A percentile compares a stretch with the other conserved stretches of the same genome.
These are phyloP conservation scores for Thelephora ganbajun DNA, from an alignment of 768 basidiomycete species.

Conservation along the genomic window DNA sequence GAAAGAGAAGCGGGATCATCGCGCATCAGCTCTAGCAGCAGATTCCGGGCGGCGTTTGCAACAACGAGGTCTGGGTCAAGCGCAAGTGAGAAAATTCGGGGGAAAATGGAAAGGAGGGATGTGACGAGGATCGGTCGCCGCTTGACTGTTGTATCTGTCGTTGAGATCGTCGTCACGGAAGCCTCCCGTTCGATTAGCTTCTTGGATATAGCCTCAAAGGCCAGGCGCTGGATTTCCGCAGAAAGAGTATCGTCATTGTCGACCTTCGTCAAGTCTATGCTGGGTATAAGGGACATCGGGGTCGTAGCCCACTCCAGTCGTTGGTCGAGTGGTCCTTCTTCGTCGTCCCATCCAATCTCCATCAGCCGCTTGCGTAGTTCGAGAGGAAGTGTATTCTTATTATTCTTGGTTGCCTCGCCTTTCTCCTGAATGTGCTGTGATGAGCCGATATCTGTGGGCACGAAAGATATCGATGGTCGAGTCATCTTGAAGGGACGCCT, in stretches of 20 bases:
- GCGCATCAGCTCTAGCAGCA: slow-evolving; percentile 53
- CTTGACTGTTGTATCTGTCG: slow-evolving; percentile 25
- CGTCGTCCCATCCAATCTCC: slow-evolving; percentile 65
- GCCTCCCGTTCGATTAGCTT: slow-evolving; percentile 8
- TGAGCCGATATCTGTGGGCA: slow-evolving; percentile 64
- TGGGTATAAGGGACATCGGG: slow-evolving; percentile 53
- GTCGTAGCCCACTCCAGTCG: slow-evolving; percentile 44
- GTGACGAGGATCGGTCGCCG: slow-evolving; percentile 57
- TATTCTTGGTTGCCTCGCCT: slow-evolving; percentile 32
- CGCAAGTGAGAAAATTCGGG: slow-evolving; percentile 35
- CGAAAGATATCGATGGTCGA: slow-evolving; percentile 59
- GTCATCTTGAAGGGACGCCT: slow-evolving; percentile 55
- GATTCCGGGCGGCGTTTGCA: slow-evolving; percentile 39
- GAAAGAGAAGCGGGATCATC: slow-evolving; percentile 60
- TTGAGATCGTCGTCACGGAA: too few species aligned
- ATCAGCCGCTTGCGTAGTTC: slow-evolving; percentile 53
- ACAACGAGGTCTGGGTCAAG: slow-evolving; percentile 40
- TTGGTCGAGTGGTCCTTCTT: slow-evolving; percentile 39
- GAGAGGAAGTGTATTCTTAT: slow-evolving; percentile 35
- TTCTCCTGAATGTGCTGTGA: slow-evolving; percentile 41
- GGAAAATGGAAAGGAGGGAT: slow-evolving; percentile 39
- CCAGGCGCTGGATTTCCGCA: slow-evolving; percentile 15
- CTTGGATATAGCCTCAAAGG: background rate
- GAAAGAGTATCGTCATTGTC: slow-evolving; percentile 8
- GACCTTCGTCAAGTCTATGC: slow-evolving; percentile 27